A percentile compares a stretch with the other conserved stretches of the same genome.
phyloP scores from a whole-genome alignment of 257 asterid species.

The Nicotiana knightiana region DNA sequence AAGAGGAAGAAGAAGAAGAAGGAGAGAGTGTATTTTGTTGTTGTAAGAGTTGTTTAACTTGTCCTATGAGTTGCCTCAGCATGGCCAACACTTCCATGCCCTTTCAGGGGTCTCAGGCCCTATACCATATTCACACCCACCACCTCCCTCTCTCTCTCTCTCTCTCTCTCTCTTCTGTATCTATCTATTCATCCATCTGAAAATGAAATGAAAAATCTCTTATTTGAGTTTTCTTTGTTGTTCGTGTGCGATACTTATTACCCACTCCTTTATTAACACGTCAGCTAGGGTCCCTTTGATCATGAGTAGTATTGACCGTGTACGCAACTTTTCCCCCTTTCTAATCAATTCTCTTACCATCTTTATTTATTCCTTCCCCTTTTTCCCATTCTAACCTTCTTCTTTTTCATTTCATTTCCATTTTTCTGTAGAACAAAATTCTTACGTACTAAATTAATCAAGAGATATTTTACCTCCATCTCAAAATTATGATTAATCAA shows the following conservation, averaged over 20 bases:
- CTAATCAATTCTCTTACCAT: not conserved
- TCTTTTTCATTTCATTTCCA: not conserved
- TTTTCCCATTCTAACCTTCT: constrained; percentile 29
- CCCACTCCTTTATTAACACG: constrained; percentile 39
- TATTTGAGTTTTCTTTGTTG: not conserved
- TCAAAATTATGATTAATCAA: no score
- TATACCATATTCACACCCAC: not conserved
- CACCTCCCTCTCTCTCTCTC: constrained; percentile 5
- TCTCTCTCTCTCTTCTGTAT: constrained; percentile 17
- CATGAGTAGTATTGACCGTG: constrained; percentile 54
- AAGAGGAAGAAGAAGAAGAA: constrained; percentile 38
- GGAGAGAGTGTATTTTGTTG: constrained; percentile 16
- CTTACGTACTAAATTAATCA: no score
- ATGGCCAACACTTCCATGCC: constrained; percentile 62
- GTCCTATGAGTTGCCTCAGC: constrained; percentile 92
- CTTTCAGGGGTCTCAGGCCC: constrained; percentile 20
- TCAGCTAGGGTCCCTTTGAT: constrained; percentile 29
- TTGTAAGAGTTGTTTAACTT: constrained; percentile 60
- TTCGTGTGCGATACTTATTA: constrained; percentile 26
- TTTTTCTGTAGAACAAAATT: not conserved
- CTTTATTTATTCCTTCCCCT: not conserved
- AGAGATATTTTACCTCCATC: no score
- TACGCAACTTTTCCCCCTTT: constrained; percentile 41
- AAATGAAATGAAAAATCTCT: not conserved
- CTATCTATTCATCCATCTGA: not conserved